These are phyloP conservation scores for Dendrocalamus latiflorus DNA, from an alignment of 202 grass and related monocot genomes.

Conservation along the genomic window DNA sequence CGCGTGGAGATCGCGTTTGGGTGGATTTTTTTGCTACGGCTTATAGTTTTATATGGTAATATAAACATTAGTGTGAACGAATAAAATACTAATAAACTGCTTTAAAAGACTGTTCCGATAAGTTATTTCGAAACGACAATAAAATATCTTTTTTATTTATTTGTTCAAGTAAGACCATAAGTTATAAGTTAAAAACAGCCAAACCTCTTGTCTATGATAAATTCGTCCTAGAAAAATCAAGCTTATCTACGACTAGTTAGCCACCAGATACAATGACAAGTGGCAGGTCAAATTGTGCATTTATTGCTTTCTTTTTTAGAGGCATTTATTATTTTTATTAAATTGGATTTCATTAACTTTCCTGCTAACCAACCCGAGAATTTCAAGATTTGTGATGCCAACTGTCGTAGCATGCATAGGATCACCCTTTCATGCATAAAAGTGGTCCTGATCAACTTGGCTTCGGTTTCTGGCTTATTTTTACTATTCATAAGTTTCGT, in stretches of 20 bases:
- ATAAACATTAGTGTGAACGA: rapidly evolving
- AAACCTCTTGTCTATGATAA: not conserved
- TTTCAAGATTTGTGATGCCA: not conserved
- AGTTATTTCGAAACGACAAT: too few species aligned
- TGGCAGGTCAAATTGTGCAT: not conserved
- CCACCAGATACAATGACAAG: not conserved
- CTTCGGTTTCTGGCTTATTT: too few species aligned
- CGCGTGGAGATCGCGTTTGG: not conserved
- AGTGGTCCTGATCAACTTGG: too few species aligned
- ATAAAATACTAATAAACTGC: too few species aligned
- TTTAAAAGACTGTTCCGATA: too few species aligned
- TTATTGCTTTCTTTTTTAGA: not conserved
- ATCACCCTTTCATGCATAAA: not conserved
- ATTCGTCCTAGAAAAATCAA: not conserved
- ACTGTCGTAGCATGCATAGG: not conserved
- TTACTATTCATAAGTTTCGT: too few species aligned
- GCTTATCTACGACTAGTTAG: not conserved
- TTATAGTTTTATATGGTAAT: too few species aligned
- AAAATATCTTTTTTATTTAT: too few species aligned
- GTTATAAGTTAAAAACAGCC: too few species aligned
- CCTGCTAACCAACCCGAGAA: not conserved
- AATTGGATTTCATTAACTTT: not conserved
- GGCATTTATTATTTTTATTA: not conserved
- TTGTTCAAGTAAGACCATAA: too few species aligned
- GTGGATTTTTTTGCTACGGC: too few species aligned